These are phyloP conservation scores for Coniophora puteana DNA, from an alignment of 1,284 basidiomycete genomes.

Conservation along the genomic window DNA sequence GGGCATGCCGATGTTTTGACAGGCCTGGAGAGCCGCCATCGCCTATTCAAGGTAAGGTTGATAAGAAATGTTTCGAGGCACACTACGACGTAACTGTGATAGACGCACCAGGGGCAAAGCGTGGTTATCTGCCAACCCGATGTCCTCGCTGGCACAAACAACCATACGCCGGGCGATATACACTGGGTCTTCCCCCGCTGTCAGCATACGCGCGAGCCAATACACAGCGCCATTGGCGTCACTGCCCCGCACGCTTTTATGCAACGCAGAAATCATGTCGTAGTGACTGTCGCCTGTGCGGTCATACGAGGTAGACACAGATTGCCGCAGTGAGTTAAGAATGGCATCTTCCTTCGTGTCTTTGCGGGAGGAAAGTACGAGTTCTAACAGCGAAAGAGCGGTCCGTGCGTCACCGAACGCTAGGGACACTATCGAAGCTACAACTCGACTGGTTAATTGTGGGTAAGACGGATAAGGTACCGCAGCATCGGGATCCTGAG, in stretches of 20 bases:
- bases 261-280: slow-evolving; percentile 86
- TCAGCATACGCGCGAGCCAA: slow-evolving; percentile 84
- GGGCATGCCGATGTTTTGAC: slow-evolving; percentile 83
- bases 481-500: slow-evolving; percentile 5
- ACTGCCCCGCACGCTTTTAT: slow-evolving; percentile 83
- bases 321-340: slow-evolving; percentile 46
- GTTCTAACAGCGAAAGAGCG: slow-evolving; percentile 64
- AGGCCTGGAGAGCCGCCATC: slow-evolving; percentile 75
- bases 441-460: slow-evolving; percentile 45
- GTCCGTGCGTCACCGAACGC: slow-evolving; percentile 70
- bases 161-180: slow-evolving; percentile 82
- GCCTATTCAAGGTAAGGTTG: slow-evolving; percentile 49
- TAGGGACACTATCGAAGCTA: slow-evolving; percentile 51
- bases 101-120: slow-evolving; percentile 65
- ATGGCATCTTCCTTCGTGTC: slow-evolving; percentile 40
- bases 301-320: slow-evolving; percentile 65
- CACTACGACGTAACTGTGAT: background rate
- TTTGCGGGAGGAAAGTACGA: slow-evolving; percentile 45
- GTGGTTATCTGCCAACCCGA: slow-evolving; percentile 74
- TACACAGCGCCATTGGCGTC: slow-evolving; percentile 83
- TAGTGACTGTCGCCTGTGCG: slow-evolving; percentile 76
- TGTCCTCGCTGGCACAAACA: slow-evolving; percentile 84
- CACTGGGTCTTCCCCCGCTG: slow-evolving; percentile 85
- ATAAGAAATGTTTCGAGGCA: background rate
- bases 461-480: slow-evolving; percentile 32